Evolutionary conservation across 2,329 filamentous ascomycete species (phyloP), one percentile per base, ranked within the genome.

Genomic region (Xylaria sp.): DNA sequence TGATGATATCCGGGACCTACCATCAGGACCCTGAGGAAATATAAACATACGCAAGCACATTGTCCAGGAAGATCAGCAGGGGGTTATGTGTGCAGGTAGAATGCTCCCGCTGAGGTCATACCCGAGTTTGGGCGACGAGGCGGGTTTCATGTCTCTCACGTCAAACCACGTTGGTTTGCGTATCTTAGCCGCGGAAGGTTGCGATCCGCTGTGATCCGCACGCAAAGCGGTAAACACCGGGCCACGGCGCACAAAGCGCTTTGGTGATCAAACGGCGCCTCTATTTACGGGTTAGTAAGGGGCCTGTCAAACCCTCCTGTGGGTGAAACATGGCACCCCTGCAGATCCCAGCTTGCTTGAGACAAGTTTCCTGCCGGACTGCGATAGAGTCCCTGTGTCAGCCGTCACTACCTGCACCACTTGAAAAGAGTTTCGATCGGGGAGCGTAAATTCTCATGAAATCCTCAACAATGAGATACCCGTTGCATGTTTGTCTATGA

Each of bases 101-200:
- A 66, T 66, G 62, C 67, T 61, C 44, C 56, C 50, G 56, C 63
- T 68, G 70, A 72, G 60, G 74, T 72, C 70, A 74, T 74, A 68
- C 70, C 70, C 68, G 71, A 71, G 64, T 51, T 61, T 73, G 69
- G 68, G 72, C 55, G 56, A 70, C 70, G 68, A 69, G 55, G 63
- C 37, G 20, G 46, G 76, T 77, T 77, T 77, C 76, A 76, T 63
- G 48, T 74, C 70, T 68, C 72, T 68, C 73, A 64, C 69, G 73
- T 74, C 75, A 76, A 74, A 74, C 56, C 57, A 52, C 37, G 62
- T 55, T 69, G 63, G 71, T 62, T 46, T 70, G 68, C 59, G 28
- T 69, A 59, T 73, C 63, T 65, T 50, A 64, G 69, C 63, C 64
- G 48, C 34, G 25, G 57, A 60, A 55, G 65, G 56, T 28, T 52